phyloP scores from a whole-genome alignment of 1,284 basidiomycete species.

The Leccinum variabile region DNA sequence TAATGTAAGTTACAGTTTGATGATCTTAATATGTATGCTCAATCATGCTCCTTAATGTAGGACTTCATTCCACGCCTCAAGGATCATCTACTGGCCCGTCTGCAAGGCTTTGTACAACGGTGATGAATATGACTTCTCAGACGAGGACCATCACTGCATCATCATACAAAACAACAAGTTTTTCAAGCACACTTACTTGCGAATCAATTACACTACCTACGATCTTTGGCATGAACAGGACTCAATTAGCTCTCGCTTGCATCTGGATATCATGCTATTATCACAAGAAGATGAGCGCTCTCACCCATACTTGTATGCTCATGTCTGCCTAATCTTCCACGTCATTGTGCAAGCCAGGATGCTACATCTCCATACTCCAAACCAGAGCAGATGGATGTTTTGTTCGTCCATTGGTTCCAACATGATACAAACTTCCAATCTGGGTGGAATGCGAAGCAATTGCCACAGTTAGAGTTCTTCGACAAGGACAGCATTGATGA shows the following conservation, averaged over 20 bases:
- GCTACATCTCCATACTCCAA: not conserved
- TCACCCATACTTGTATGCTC: conserved; percentile 39
- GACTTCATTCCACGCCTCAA: not conserved
- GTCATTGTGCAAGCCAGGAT: conserved; percentile 19
- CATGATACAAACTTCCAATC: not conserved
- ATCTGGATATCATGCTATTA: conserved; percentile 15
- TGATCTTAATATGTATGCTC: conserved; percentile 16
- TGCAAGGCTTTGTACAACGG: not conserved
- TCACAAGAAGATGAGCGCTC: conserved; percentile 8
- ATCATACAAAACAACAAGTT: not conserved
- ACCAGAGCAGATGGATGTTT: not conserved
- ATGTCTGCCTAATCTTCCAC: conserved; percentile 12
- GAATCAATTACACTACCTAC: not conserved
- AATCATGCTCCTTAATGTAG: conserved; percentile 30
- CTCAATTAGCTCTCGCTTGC: conserved; percentile 19
- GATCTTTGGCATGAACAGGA: conserved; percentile 30
- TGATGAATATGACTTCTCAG: not conserved
- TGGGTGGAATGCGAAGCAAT: not conserved
- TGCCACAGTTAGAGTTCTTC: not conserved
- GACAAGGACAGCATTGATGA: not conserved
- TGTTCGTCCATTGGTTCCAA: conserved; percentile 1
- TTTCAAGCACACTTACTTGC: not conserved
- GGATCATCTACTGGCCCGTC: not conserved
- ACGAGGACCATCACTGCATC: not conserved
- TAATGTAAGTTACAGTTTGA: not conserved